Evolutionary conservation across 2,329 filamentous ascomycete species (phyloP).

Genomic region (Pezicula radicicola): DNA sequence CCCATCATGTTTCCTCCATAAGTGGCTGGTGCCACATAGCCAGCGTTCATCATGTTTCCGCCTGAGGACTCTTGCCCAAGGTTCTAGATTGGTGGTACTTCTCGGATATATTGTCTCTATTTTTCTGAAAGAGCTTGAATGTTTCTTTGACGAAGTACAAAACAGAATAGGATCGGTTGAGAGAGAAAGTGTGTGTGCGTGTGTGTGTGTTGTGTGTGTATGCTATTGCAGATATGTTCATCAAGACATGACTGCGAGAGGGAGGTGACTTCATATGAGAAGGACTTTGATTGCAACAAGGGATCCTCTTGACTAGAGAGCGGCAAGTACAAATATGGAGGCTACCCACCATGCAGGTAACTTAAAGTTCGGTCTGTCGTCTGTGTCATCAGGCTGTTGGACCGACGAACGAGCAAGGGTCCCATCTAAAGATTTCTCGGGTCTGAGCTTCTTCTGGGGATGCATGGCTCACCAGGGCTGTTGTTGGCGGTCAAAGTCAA

Average conservation of each 20-base stretch:
- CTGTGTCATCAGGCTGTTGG: slow-evolving; percentile 30
- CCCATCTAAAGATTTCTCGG: slow-evolving; percentile 18
- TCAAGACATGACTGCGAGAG: slow-evolving; percentile 9
- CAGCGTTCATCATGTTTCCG: slow-evolving; percentile 20
- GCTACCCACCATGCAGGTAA: slow-evolving; percentile 24
- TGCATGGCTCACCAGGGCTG: slow-evolving; percentile 15
- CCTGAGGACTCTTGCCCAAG: background rate
- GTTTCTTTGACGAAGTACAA: too few relatives aligned
- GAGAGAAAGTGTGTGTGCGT: background rate
- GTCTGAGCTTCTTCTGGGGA: slow-evolving; percentile 30
- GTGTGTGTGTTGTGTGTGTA: background rate
- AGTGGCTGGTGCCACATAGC: slow-evolving; percentile 1
- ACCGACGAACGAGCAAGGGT: slow-evolving; percentile 21
- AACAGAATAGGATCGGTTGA: slow-evolving; percentile 3
- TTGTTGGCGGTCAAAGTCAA: slow-evolving; percentile 27
- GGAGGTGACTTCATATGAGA: slow-evolving; percentile 14
- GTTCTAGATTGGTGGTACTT: too few relatives aligned
- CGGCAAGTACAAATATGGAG: slow-evolving; percentile 27
- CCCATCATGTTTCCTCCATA: slow-evolving; percentile 19
- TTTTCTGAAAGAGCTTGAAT: too few relatives aligned
- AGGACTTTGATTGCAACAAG: slow-evolving; percentile 18
- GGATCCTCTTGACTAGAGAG: slow-evolving; percentile 27
- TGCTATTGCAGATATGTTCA: background rate
- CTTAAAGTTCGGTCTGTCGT: slow-evolving; percentile 29
- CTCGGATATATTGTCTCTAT: too few relatives aligned